phyloP scores from a whole-genome alignment of 164 flowering plant genomes.

The Aristolochia californica region DNA sequence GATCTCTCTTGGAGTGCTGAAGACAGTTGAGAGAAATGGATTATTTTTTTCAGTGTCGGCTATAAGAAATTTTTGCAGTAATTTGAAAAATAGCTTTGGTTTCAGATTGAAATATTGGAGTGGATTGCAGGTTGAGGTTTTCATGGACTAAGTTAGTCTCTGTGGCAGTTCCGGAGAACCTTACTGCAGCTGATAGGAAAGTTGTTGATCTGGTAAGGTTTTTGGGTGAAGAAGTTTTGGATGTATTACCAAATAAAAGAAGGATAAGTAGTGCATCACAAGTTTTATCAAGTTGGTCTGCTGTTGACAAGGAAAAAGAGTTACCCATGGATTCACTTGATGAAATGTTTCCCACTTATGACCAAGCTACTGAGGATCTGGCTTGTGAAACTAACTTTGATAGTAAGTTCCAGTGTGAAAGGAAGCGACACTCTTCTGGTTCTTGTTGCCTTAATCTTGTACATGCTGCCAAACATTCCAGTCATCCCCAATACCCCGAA shows the following conservation, averaged over 20 bases:
- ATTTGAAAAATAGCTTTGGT: conserved; percentile 20
- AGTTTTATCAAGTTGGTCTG: background rate
- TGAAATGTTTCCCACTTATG: background rate
- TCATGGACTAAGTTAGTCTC: conserved; percentile 31
- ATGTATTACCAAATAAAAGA: conserved; percentile 34
- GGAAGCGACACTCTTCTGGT: background rate
- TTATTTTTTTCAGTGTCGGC: conserved; percentile 39
- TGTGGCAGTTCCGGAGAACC: conserved; percentile 13
- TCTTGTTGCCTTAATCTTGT: background rate
- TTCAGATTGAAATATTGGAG: conserved; percentile 20
- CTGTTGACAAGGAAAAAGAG: background rate
- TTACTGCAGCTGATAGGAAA: background rate
- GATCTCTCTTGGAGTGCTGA: conserved; percentile 44
- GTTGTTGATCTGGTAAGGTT: too few species aligned
- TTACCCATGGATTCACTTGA: too few species aligned
- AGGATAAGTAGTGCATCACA: conserved; percentile 7
- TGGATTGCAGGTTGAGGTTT: conserved; percentile 34
- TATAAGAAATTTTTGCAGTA: conserved; percentile 54
- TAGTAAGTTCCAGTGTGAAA: background rate
- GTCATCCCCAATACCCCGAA: background rate
- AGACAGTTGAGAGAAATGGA: conserved; percentile 21
- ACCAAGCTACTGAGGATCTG: background rate
- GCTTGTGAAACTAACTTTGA: background rate
- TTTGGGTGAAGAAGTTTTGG: conserved; percentile 39
- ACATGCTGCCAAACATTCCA: background rate